Base-by-base conservation (phyloP, 495 filamentous ascomycete genomes). In the Opeltia flavorubescens region DNA sequence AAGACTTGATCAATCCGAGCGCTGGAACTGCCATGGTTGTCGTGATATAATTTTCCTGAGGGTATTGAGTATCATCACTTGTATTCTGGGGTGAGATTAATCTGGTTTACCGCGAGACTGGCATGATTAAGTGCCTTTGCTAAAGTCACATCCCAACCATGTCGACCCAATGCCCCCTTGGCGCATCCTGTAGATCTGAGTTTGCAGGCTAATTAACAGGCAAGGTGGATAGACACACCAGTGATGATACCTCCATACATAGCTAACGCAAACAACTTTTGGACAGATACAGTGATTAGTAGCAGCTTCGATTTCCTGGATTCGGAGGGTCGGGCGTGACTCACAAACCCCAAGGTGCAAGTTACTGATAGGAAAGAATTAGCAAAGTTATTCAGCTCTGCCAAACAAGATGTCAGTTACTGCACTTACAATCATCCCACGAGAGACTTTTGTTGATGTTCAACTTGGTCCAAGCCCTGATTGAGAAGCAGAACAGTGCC, bases 381-480 rank as follows among this genome's bases (percentile, higher is more conserved):
- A 43, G 35, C 17, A 1, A 6, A 2, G 1, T 25, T 46, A n/a
- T n/a, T n/a, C n/a, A n/a, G n/a, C n/a, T n/a, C n/a, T 44, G 5
- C n/a, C 13, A 24, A 28, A 5, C 28, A 21, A 38, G 9, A 31
- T 30, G 26, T 18, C 27, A 34, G n/a, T n/a, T 18, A 35, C 13
- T 13, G 6, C 24, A 47, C 51, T 54, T 34, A 52, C 51, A 51
- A 34, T 54, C 51, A 33, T 54, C 51, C 51, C 51, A 54, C 15
- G 23, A 46, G 50, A 50, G 52, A 0, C 29, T 38, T 35, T 47
- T 54, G 15, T 43, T 27, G 12, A 54, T 41, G 24, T 17, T 24
- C 11, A 47, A 6, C 43, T 52, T 54, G 4, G 51, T 54, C 31
- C 52, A 54, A 35, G 48, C 46, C 9, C 51, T 40, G 28, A 54